These are phyloP conservation scores for Tetradesmus obliquus DNA, from an alignment of 139 green algal species.

Conservation along the genomic window DNA sequence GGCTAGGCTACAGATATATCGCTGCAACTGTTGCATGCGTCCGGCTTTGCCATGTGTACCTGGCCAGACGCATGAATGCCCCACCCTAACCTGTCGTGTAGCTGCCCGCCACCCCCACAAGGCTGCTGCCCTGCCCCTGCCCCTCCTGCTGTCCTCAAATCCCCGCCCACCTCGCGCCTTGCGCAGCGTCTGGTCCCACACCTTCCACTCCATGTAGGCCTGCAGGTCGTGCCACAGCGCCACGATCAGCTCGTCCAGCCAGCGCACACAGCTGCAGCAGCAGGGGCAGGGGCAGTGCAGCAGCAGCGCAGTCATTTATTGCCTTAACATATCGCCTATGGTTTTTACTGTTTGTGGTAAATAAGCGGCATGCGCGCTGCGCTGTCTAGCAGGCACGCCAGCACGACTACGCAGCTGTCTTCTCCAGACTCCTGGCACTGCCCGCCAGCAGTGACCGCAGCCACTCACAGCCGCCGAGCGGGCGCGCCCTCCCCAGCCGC, in stretches of 20 bases:
- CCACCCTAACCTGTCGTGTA: too few species aligned
- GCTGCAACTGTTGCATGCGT: too few species aligned
- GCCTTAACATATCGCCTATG: too few species aligned
- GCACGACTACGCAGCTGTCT: too few species aligned
- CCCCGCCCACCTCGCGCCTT: conserved; percentile 31
- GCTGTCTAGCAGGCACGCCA: too few species aligned
- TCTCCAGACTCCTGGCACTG: too few species aligned
- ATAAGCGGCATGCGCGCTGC: too few species aligned
- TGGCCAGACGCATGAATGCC: too few species aligned
- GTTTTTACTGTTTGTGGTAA: too few species aligned
- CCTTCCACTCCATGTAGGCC: conserved; percentile 48
- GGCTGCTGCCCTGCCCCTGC: background rate
- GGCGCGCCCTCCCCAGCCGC: background rate
- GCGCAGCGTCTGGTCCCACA: conserved; percentile 34
- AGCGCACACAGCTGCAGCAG: conserved; percentile 21
- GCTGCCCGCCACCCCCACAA: background rate
- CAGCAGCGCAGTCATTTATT: background rate
- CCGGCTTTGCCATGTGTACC: too few species aligned
- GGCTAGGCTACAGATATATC: too few species aligned
- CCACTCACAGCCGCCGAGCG: conserved; percentile 18
- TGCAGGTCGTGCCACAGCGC: conserved; percentile 42
- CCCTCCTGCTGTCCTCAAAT: background rate
- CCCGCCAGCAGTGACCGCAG: too few species aligned
- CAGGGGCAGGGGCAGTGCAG: background rate
- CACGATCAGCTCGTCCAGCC: conserved; percentile 50